Evolutionary conservation across 75 land plant genomes (phyloP).

Genomic region (Azolla pinnata): DNA sequence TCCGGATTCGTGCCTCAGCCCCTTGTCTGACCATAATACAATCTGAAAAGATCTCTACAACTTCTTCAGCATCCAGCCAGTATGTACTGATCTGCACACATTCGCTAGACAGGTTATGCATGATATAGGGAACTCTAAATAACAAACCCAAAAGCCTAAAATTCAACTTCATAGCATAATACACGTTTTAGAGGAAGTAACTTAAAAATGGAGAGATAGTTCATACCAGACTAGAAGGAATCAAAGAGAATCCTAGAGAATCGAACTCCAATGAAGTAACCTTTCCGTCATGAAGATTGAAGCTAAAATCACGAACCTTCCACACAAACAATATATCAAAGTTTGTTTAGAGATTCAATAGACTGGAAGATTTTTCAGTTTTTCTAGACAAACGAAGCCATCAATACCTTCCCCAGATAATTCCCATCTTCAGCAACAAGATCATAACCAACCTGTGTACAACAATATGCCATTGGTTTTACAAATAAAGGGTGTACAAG

Average conservation of each 20-base stretch:
- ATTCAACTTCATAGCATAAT: background rate
- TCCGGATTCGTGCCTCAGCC: slow-evolving; percentile 46
- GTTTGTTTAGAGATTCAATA: background rate
- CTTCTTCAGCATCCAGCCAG: slow-evolving; percentile 56
- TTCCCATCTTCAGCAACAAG: slow-evolving; percentile 52
- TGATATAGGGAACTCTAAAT: background rate
- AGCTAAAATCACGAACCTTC: slow-evolving; percentile 65
- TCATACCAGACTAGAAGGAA: slow-evolving; percentile 63
- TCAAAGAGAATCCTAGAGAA: slow-evolving; percentile 54
- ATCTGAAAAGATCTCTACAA: slow-evolving; percentile 47
- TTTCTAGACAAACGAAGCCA: too few species aligned
- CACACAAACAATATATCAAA: slow-evolving; percentile 2
- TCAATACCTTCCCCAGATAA: slow-evolving; percentile 76
- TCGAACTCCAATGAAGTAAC: slow-evolving; percentile 63
- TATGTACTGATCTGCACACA: slow-evolving; percentile 60
- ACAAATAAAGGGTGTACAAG: background rate
- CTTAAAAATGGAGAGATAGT: background rate
- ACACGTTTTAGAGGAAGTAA: background rate
- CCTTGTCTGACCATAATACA: slow-evolving; percentile 44
- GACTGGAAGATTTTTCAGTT: background rate
- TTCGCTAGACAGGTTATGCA: too few species aligned
- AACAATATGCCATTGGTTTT: background rate
- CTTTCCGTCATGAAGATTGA: slow-evolving; percentile 51
- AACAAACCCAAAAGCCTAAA: background rate
- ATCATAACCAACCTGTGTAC: slow-evolving; percentile 63